Base-by-base conservation (phyloP, 495 filamentous ascomycete species). In the Penicillium maclennaniae region DNA sequence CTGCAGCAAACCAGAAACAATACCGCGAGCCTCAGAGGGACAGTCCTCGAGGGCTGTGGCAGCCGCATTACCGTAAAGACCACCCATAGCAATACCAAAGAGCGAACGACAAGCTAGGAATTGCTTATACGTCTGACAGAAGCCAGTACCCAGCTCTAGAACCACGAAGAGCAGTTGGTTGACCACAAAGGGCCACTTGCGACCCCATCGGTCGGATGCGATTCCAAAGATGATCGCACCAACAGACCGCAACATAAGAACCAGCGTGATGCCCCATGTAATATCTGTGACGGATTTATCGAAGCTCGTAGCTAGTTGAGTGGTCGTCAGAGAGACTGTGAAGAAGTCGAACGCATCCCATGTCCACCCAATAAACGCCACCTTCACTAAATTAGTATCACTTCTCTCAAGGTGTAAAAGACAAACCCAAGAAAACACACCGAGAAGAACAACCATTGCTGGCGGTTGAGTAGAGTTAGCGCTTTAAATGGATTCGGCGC, bases 341-440 rank as follows among this genome's bases (percentile, higher is more conserved):
- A 95, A 95, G 76, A 95, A 95, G 63, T 95, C 90, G 55, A 93
- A 92, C 14, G 89, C 83, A 66, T 95, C 89, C 87, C 89, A 92
- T 0, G 84, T 83, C 88, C 88, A 92, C 10, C 80, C 88, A 16
- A 78, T 55, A 53, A 89, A 90, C 6, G 83, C 85, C 56, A 67
- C 63, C 63, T 67, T 16, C 20, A 26, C 19, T 10, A 9, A 44
- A 37, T 7, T 40, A 20, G 16, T 61, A n/a, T 17, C 27, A 16
- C 27, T 14, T 23, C 23, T 23, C 23, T 23, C 23, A 23, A 23
- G 23, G 23, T 19, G n/a, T 40, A 14, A 2, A 17, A 36, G 34
- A 25, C 31, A 10, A 19, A 17, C 15, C 14, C 23, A 1, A 0
- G 15, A n/a, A 16, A 67, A 54, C 70, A 58, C 58, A 84, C 82